A percentile compares a stretch with the other conserved stretches of the same genome.
Evolutionary conservation across 257 asterid species (phyloP).

Genomic region (Gynochthodes officinalis): DNA sequence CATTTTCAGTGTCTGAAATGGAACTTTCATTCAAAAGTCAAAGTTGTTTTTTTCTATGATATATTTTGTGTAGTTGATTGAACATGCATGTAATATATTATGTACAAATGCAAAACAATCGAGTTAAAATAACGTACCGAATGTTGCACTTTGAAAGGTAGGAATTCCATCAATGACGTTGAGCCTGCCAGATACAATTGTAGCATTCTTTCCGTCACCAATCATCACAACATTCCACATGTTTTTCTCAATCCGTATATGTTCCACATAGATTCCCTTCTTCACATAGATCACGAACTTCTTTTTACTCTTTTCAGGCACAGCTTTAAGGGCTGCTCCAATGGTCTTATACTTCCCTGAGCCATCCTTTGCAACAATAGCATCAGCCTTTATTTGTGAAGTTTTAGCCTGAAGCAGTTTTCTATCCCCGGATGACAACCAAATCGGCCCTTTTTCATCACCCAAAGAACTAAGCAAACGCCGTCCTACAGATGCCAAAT

Average conservation of each 20-base stretch:
- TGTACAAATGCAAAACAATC: not conserved
- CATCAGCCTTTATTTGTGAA: constrained; percentile 35
- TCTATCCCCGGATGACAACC: constrained; percentile 56
- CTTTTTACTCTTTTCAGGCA: constrained; percentile 37
- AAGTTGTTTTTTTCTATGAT: not conserved
- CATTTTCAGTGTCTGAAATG: no score
- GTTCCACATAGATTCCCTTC: constrained; percentile 40
- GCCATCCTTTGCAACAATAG: constrained; percentile 47
- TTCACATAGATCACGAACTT: constrained; percentile 45
- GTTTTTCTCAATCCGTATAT: constrained; percentile 42
- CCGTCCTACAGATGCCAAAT: constrained; percentile 37
- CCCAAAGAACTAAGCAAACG: constrained; percentile 44
- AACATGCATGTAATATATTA: not conserved
- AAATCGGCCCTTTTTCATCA: constrained; percentile 25
- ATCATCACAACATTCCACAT: constrained; percentile 52
- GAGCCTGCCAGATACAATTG: constrained; percentile 36
- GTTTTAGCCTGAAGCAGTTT: constrained; percentile 23
- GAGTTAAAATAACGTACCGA: constrained; percentile 30
- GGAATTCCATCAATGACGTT: constrained; percentile 49
- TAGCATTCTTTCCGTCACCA: constrained; percentile 45
- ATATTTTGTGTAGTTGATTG: not conserved
- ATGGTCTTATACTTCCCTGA: constrained; percentile 39
- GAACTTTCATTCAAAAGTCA: no score
- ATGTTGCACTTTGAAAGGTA: constrained; percentile 45
- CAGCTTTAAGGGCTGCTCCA: constrained; percentile 40